Evolutionary conservation across 768 basidiomycete genomes (phyloP).

Genomic region (Termitomyces sp.): DNA sequence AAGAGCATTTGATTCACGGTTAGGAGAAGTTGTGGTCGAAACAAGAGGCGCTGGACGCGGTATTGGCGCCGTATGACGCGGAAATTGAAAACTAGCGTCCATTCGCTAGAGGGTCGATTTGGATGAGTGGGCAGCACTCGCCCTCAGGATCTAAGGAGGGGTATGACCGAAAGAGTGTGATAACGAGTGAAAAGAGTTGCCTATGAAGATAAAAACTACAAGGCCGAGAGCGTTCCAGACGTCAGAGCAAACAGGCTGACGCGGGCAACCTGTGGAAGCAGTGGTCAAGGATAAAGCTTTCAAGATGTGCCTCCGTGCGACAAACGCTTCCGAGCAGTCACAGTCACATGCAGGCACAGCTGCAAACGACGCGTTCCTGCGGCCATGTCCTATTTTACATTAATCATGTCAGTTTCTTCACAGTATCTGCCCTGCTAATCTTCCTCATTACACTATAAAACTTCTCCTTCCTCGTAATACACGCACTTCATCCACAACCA

Average conservation of each 20-base stretch:
- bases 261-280: background rate
- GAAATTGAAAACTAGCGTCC: conserved; percentile 28
- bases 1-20: conserved; percentile 51
- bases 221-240: background rate
- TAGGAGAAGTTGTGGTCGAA: conserved; percentile 13
- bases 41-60: conserved; percentile 16
- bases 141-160: background rate
- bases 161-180: conserved; percentile 5
- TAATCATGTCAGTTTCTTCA: background rate
- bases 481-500: background rate
- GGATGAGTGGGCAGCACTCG: conserved; percentile 12
- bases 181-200: background rate
- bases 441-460: background rate
- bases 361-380: conserved; percentile 1
- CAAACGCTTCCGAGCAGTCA: background rate
- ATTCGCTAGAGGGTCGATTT: conserved; percentile 13
- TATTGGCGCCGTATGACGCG: conserved; percentile 17
- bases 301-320: background rate
- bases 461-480: background rate
- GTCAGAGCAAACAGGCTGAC: background rate
- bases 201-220: conserved; percentile 2
- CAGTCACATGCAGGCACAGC: conserved; percentile 6
- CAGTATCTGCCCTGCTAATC: background rate
- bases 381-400: background rate
- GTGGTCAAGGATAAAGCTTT: background rate